phyloP scores from a whole-genome alignment of 129 eudicot genomes.

The Arctium lappa region DNA sequence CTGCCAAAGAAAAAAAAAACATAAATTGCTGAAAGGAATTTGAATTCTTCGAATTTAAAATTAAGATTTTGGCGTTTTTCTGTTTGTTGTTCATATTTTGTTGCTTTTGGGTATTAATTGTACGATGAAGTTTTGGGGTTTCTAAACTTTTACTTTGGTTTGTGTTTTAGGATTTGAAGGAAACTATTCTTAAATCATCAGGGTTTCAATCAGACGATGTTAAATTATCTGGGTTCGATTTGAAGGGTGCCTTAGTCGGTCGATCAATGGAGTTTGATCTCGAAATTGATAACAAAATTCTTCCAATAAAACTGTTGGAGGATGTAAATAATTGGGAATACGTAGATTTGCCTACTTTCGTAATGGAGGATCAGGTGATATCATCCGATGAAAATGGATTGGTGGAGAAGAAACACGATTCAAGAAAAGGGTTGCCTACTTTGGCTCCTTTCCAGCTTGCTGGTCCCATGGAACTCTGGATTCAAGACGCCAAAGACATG shows the following conservation, averaged over 20 bases:
- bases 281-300: slow-evolving; percentile 2
- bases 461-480: slow-evolving; percentile 86
- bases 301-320: slow-evolving; percentile 20
- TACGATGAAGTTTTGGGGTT: not conserved
- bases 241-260: slow-evolving; percentile 12
- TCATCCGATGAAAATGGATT: slow-evolving; percentile 37
- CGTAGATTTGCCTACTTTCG: slow-evolving; percentile 13
- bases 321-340: slow-evolving; percentile 20
- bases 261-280: slow-evolving; percentile 19
- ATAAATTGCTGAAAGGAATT: not conserved
- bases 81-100: not conserved
- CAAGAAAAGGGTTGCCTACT: slow-evolving; percentile 39
- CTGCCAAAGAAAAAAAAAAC: not conserved
- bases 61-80: not conserved
- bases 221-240: slow-evolving; percentile 5
- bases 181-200: not conserved
- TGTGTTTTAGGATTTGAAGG: slow-evolving; percentile 17
- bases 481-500: slow-evolving; percentile 75
- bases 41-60: not conserved
- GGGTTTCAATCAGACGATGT: not conserved
- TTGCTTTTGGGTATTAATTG: not conserved
- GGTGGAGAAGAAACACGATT: slow-evolving; percentile 28
- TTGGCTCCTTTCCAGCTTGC: slow-evolving; percentile 79
- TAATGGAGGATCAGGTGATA: slow-evolving; percentile 1
- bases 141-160: not conserved